Percentiles rank a stretch among this genome's conserved stretches.
These are phyloP conservation scores for Aspergillus biplanus DNA, from an alignment of 495 filamentous ascomycete genomes.

Conservation along the genomic window DNA sequence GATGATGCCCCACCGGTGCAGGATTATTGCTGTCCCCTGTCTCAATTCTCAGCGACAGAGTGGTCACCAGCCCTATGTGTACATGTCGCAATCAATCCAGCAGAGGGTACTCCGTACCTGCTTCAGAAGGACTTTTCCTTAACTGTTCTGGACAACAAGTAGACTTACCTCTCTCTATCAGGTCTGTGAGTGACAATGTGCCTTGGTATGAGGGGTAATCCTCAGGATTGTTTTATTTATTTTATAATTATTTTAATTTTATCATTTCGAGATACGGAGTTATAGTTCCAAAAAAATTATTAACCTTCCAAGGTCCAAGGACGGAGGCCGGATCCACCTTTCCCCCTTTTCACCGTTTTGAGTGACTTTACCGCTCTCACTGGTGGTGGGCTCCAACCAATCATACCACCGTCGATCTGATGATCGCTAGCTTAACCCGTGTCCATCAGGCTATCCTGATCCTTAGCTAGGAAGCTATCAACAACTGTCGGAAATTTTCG, in stretches of 20 bases:
- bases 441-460: slow-evolving; percentile 10
- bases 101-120: not conserved
- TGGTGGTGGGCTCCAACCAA: slow-evolving; percentile 7
- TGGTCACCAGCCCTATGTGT: slow-evolving; percentile 3
- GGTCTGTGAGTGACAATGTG: not conserved
- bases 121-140: too few relatives aligned
- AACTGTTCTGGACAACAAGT: not conserved
- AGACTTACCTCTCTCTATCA: not conserved
- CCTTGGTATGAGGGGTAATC: too few relatives aligned
- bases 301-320: slow-evolving; percentile 1
- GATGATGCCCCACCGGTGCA: slow-evolving; percentile 4
- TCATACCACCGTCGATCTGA: slow-evolving; percentile 24
- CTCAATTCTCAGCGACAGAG: not conserved
- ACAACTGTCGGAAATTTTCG: not conserved
- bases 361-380: not conserved
- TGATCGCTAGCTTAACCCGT: slow-evolving; percentile 22
- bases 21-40: not conserved
- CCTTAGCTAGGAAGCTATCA: not conserved
- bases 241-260: not conserved
- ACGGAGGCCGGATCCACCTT: not conserved
- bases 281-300: not conserved
- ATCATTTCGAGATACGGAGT: not conserved
- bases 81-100: not conserved
- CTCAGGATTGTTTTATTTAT: not conserved
- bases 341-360: slow-evolving; percentile 17